Evolutionary conservation across 805 yeast genomes (phyloP), one percentile per base, ranked within the genome.

Genomic region (Sungouiella thailandica): DNA sequence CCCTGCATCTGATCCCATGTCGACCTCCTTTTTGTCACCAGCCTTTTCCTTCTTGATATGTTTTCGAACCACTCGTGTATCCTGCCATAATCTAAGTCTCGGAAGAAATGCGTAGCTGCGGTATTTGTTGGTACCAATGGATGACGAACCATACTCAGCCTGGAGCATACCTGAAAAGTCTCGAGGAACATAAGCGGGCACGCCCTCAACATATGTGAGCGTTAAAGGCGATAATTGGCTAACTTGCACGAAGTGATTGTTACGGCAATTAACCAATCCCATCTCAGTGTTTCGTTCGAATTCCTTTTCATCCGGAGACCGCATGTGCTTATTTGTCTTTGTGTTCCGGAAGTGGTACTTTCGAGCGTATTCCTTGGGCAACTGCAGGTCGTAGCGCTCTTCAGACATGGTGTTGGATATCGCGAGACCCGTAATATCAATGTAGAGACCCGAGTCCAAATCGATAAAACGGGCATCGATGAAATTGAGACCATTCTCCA

Each of bases 381-480:
- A 35, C 23, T 43, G 20, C 4, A 36, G 35, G 10, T 43, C 35
- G 17, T 47, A 53, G 23, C 49, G 43, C 2, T 40, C 46, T 5
- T 59, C 59, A 16, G 43, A 40, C 8, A 22, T 17, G 17, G 50
- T 58, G 34, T 42, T 46, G 38, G 52, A 43, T 5, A 44, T 34
- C 8, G 57, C 54, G 20, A 58, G 44, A 4, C 80, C 86, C 3
- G 76, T 70, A 34, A 79, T 64, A 45, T 78, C 83, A 35, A 79
- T 62, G 46, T 74, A 79, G 8, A 69, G 50, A 7, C 85, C 85
- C 2, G 80, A 70, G 35, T 72, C 71, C 11, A 69, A 62, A 49
- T 79, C 85, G 36, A 79, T 74, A 47, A 79, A 74, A 40, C 83
- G 65, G 7, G 78, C 62, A 37, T 58, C 63, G 28, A 58, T 57